These are phyloP conservation scores for Microglena sp. DNA, from an alignment of 139 green algal genomes.

Conservation along the genomic window DNA sequence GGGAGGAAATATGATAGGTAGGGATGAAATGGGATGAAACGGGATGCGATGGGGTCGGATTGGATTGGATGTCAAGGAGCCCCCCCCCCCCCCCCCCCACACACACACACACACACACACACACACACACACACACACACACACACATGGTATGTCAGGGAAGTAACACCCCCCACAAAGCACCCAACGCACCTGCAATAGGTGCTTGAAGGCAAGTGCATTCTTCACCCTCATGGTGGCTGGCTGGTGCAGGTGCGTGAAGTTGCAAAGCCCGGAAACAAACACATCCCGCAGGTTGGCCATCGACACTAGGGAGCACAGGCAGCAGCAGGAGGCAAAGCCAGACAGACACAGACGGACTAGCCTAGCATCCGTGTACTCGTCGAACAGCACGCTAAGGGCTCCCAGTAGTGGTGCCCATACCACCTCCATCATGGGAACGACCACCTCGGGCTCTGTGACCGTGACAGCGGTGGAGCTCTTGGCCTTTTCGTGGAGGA, in stretches of 20 bases:
- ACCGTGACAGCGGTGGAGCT: constrained; percentile 66
- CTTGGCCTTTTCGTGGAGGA: constrained; percentile 63
- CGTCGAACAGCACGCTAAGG: constrained; percentile 79
- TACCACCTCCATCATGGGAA: constrained; percentile 85
- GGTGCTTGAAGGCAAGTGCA: constrained; percentile 64
- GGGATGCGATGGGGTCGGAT: no score
- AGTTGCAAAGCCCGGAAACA: constrained; percentile 62
- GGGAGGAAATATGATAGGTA: no score
- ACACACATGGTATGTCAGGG: no score
- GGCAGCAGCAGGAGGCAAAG: constrained; percentile 13
- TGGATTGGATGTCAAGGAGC: no score
- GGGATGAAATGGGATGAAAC: no score
- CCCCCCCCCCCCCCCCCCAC: no score
- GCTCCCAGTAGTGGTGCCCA: constrained; percentile 91
- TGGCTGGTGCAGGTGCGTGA: constrained; percentile 61
- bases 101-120: no score
- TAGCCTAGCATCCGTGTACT: constrained; percentile 46
- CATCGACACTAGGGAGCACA: constrained; percentile 62
- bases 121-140: no score
- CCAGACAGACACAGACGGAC: constrained; percentile 55
- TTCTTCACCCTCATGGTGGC: constrained; percentile 71
- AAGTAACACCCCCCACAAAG: no score
- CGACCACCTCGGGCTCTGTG: constrained; percentile 46
- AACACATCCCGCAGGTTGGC: constrained; percentile 80
- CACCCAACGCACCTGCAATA: constrained; percentile 65